Base-by-base conservation (phyloP, 345 rosid species). In the Lepidium didymum region DNA sequence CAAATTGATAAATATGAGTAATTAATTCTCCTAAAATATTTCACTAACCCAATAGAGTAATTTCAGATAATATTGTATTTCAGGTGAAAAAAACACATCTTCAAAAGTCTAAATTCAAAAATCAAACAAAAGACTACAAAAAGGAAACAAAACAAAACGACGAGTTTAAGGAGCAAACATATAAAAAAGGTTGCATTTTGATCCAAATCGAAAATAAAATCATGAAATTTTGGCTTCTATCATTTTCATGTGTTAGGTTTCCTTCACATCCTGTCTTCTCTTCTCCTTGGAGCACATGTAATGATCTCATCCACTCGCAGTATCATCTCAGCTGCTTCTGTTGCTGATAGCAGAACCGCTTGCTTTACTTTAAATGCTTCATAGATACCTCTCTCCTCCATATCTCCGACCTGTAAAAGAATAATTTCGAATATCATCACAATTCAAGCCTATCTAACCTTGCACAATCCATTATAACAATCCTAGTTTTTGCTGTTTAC, bases 351-450 rank as follows among this genome's bases (percentile, higher is more conserved):
- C 76, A 93, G 56, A 57, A 90, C 80, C 8, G 99, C 99, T 69
- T 88, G 99, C 85, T 93, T 93, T 44, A 93, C 99, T 81, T 90
- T 94, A 80, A 90, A 94, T 18, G 99, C 66, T 79, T 94, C 99
- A 14, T 81, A 88, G 70, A 91, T 88, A 38, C 99, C 99, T 49
- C 79, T 77, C 81, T 85, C 86, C 18, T 84, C 86, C 99, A 91
- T 88, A 74, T 87, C 82, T 69, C 97, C 99, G 1, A 88, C 89
- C 99, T 94, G 86, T 60, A 14, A 29, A 11, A 21, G 0, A 64
- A 38, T 12, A 18, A 16, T 47, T 40, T 19, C 10, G 1, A 45
- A 23, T 10, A 66, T 33, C 56, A 73, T 35, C 72, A 50, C 52
- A 16, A 2, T 50, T 66, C 35, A 67, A 12, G 21, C 42, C 56